Percentiles rank a stretch among this genome's conserved stretches.
Conservation (phyloP, 805 yeast species). For the Ogataea methanolica region DNA sequence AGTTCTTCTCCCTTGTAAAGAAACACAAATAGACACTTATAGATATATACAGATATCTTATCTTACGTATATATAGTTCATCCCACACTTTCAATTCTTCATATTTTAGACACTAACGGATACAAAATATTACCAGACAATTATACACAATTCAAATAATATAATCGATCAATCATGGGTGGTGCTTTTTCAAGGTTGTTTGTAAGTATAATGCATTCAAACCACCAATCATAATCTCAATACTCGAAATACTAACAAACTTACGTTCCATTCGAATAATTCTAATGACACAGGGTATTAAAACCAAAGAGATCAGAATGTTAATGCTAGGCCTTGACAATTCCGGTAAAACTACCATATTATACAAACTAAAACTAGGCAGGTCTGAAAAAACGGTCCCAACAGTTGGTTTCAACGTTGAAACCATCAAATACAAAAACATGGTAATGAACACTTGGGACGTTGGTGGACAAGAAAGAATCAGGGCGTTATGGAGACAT, state of each 20-base stretch:
- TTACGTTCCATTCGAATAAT: background rate
- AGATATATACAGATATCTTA: too few species aligned
- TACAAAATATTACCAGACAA: background rate
- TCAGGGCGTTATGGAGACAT: constrained; percentile 93
- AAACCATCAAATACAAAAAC: constrained; percentile 45
- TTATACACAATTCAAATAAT: background rate
- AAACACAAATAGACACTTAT: too few species aligned
- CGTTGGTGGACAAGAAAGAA: constrained; percentile 93
- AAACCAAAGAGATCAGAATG: constrained; percentile 40
- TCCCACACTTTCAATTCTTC: too few species aligned
- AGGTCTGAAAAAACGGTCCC: constrained; percentile 79
- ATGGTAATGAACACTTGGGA: constrained; percentile 65
- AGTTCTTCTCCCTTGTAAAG: too few species aligned
- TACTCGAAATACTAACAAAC: background rate
- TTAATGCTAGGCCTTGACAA: constrained; percentile 90
- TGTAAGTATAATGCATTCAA: constrained; percentile 8
- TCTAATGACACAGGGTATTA: constrained; percentile 9
- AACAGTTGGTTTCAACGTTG: constrained; percentile 89
- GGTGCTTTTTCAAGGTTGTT: constrained; percentile 17
- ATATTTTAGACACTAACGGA: too few species aligned
- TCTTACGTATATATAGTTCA: too few species aligned
- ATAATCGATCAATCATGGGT: constrained; percentile 13
- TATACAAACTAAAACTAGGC: constrained; percentile 77
- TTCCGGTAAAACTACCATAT: constrained; percentile 88
- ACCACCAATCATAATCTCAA: too few species aligned